Conservation (phyloP, 495 filamentous ascomycete species). For the Aspergillus taichungensis region DNA sequence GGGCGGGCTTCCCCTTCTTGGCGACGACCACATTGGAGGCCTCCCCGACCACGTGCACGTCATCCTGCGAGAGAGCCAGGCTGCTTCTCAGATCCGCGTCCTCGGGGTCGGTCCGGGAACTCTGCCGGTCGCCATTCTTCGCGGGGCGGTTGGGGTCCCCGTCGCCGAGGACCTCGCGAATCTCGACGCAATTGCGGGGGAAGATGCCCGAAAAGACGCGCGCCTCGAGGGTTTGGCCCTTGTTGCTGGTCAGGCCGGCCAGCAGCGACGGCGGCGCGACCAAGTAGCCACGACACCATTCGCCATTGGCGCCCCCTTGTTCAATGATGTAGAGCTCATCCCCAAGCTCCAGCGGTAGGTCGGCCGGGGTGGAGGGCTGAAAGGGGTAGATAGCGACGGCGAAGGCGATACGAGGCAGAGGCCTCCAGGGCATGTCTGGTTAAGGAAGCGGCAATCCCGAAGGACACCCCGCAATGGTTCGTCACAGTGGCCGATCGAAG, state of each 20-base stretch:
- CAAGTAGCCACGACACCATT: constrained; percentile 93
- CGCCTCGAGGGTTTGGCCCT: constrained; percentile 88
- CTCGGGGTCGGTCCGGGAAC: constrained; percentile 12
- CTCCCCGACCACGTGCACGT: constrained; percentile 20
- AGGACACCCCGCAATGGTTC: constrained; percentile 14
- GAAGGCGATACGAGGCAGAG: constrained; percentile 93
- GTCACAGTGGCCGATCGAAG: constrained; percentile 10
- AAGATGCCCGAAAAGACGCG: constrained; percentile 97
- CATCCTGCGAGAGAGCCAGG: constrained; percentile 19
- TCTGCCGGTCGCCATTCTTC: constrained; percentile 27
- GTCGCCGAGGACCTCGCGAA: constrained; percentile 65
- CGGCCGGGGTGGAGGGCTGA: constrained; percentile 71
- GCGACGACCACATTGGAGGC: constrained; percentile 32
- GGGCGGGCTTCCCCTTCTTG: constrained; percentile 34
- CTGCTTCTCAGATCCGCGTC: constrained; percentile 20
- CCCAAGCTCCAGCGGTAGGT: constrained; percentile 93
- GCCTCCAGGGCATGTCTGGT: constrained; percentile 84
- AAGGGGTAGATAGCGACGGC: constrained; percentile 93
- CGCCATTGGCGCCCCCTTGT: constrained; percentile 72
- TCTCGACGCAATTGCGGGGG: constrained; percentile 83
- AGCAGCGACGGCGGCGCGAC: constrained; percentile 89
- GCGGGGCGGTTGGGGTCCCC: constrained; percentile 29
- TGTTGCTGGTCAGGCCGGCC: constrained; percentile 82
- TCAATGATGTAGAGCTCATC: constrained; percentile 99
- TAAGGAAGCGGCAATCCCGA: constrained; percentile 12